These are phyloP conservation scores for Trichosporon coremiiforme DNA, from an alignment of 1,284 basidiomycete genomes.

Conservation along the genomic window DNA sequence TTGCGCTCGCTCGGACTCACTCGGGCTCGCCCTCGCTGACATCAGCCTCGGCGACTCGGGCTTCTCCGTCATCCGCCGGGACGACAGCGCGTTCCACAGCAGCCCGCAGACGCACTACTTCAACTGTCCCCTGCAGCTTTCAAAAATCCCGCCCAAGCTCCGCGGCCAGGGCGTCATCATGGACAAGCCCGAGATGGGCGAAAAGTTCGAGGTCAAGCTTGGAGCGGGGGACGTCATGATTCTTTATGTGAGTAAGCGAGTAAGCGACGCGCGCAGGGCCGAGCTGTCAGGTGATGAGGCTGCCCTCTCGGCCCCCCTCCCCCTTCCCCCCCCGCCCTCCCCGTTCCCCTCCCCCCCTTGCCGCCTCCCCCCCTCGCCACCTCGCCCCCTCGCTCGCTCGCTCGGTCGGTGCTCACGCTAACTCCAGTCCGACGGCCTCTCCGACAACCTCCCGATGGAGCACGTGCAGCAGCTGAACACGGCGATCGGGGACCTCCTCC, in stretches of 20 bases:
- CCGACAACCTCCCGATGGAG: slow-evolving; percentile 60
- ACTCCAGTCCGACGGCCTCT: slow-evolving; percentile 60
- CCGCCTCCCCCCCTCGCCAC: too few species aligned
- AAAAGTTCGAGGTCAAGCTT: slow-evolving; percentile 47
- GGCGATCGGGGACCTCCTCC: slow-evolving; percentile 39
- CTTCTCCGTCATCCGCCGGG: slow-evolving; percentile 50
- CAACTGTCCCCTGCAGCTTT: slow-evolving; percentile 56
- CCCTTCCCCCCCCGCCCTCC: too few species aligned
- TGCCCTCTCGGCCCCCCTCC: too few species aligned
- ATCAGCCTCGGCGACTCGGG: slow-evolving; percentile 57
- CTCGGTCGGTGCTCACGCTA: not conserved
- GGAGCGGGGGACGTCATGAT: slow-evolving; percentile 54
- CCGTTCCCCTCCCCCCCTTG: too few species aligned
- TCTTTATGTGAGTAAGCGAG: slow-evolving; percentile 46
- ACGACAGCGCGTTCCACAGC: slow-evolving; percentile 44
- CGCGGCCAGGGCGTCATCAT: slow-evolving; percentile 29
- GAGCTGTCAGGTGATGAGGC: too few species aligned
- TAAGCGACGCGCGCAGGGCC: too few species aligned
- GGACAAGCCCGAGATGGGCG: slow-evolving; percentile 47
- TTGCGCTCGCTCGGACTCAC: not conserved
- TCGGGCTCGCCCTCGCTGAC: not conserved
- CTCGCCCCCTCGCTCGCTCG: not conserved
- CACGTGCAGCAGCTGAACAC: slow-evolving; percentile 52
- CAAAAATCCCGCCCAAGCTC: slow-evolving; percentile 41
- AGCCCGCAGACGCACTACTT: slow-evolving; percentile 55